A percentile compares a stretch with the other conserved stretches of the same genome.
phyloP scores from a whole-genome alignment of 768 basidiomycete species.

The Hypholoma sublateritium region DNA sequence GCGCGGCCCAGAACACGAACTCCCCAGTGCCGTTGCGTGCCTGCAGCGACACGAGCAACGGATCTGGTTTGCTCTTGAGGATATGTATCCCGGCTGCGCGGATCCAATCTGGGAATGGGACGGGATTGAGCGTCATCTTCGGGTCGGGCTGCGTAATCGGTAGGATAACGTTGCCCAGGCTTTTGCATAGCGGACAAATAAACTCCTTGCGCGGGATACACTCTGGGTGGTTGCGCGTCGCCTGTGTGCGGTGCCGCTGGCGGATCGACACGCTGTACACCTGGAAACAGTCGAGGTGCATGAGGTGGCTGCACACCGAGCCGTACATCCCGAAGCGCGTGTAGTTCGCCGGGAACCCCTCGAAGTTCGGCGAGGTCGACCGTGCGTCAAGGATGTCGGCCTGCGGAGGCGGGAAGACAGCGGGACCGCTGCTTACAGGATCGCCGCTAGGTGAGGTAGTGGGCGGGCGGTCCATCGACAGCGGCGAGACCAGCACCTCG shows the following conservation, averaged over 20 bases:
- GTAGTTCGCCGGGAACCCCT: conserved; percentile 68
- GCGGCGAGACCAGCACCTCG: conserved; percentile 64
- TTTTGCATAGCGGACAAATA: conserved; percentile 97
- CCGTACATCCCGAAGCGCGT: conserved; percentile 85
- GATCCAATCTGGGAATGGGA: conserved; percentile 87
- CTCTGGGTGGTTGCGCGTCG: conserved; percentile 92
- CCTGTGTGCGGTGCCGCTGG: conserved; percentile 83
- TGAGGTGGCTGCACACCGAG: conserved; percentile 93
- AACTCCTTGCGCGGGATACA: conserved; percentile 92
- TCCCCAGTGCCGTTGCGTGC: conserved; percentile 82
- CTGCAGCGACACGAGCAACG: conserved; percentile 68
- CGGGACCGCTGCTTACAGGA: conserved; percentile 13
- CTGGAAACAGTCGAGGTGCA: conserved; percentile 95
- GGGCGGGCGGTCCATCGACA: conserved; percentile 61
- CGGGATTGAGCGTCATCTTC: conserved; percentile 47
- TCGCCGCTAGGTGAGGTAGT: conserved; percentile 16
- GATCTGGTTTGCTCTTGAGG: conserved; percentile 79
- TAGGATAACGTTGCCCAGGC: conserved; percentile 90
- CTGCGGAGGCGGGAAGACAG: conserved; percentile 49
- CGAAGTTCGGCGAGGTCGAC: conserved; percentile 52
- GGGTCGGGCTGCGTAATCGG: conserved; percentile 62
- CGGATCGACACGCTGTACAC: conserved; percentile 86
- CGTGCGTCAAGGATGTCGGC: conserved; percentile 49
- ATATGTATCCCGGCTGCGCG: conserved; percentile 87
- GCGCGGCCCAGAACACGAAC: conserved; percentile 86